Conservation (phyloP, 2,329 filamentous ascomycete genomes). For the Colletotrichum eremochloae region DNA sequence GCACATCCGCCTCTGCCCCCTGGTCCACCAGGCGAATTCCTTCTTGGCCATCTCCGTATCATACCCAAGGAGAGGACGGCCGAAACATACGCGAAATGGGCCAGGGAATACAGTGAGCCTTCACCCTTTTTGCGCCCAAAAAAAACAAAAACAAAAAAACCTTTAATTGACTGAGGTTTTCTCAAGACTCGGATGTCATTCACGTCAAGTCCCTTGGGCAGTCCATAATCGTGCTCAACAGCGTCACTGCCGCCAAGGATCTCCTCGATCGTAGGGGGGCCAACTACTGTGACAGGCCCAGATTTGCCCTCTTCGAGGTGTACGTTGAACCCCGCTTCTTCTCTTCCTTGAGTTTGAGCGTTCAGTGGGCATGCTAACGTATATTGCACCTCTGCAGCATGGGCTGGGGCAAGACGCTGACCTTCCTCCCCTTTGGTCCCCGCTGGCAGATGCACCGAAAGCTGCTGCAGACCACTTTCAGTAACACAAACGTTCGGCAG, state of each 20-base stretch:
- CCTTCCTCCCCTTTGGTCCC: slow-evolving; percentile 59
- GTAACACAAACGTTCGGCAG: slow-evolving; percentile 52
- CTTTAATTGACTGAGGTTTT: slow-evolving; percentile 2
- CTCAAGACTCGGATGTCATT: slow-evolving; percentile 49
- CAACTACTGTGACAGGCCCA: slow-evolving; percentile 60
- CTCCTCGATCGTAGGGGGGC: slow-evolving; percentile 59
- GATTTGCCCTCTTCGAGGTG: slow-evolving; percentile 58
- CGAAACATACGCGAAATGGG: slow-evolving; percentile 41
- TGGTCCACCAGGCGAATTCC: slow-evolving; percentile 45
- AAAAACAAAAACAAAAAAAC: not conserved
- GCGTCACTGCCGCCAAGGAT: slow-evolving; percentile 56
- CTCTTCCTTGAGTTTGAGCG: not conserved
- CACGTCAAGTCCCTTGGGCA: slow-evolving; percentile 50
- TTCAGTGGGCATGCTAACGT: slow-evolving; percentile 23
- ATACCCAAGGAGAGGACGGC: slow-evolving; percentile 46
- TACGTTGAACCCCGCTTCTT: slow-evolving; percentile 21
- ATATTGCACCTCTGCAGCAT: slow-evolving; percentile 46
- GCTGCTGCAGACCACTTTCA: slow-evolving; percentile 59
- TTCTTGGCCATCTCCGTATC: slow-evolving; percentile 56
- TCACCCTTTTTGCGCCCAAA: not conserved
- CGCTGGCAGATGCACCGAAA: slow-evolving; percentile 59
- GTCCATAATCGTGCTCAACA: slow-evolving; percentile 59
- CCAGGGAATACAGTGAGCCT: slow-evolving; percentile 66
- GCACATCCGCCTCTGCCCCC: slow-evolving; percentile 39
- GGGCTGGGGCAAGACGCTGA: slow-evolving; percentile 62